These are phyloP conservation scores for Tuber aestivum DNA, from an alignment of 495 filamentous ascomycete genomes.

Conservation along the genomic window DNA sequence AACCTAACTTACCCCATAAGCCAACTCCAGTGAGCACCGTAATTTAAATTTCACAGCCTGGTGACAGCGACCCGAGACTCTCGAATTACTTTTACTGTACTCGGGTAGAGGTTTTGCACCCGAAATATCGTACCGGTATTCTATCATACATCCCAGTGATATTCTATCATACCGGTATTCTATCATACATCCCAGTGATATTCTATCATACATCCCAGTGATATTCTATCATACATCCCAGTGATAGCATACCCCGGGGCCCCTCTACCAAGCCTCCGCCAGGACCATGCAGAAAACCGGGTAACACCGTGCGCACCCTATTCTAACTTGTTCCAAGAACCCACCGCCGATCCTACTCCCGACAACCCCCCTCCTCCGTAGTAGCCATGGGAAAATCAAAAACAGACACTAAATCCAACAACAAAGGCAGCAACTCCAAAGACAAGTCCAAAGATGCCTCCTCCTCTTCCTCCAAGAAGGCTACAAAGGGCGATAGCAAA, in stretches of 20 bases:
- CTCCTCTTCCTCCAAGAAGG: constrained; percentile 17
- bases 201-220: background rate
- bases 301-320: background rate
- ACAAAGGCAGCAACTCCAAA: constrained; percentile 6
- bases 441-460: constrained; percentile 9
- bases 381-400: constrained; percentile 4
- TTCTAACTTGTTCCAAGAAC: background rate
- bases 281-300: background rate
- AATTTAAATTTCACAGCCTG: background rate
- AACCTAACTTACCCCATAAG: too few species aligned
- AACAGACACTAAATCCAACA: constrained; percentile 21
- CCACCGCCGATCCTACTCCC: background rate
- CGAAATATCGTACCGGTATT: too few species aligned
- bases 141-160: background rate
- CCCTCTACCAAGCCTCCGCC: too few species aligned
- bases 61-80: background rate
- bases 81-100: background rate
- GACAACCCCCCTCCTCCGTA: background rate
- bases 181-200: background rate
- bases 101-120: too few species aligned
- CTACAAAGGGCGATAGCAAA: constrained; percentile 23
- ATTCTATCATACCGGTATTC: too few species aligned
- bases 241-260: background rate
- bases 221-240: background rate
- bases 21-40: background rate